Percentiles rank a stretch among this genome's conserved stretches.
These are phyloP conservation scores for Aspergillus sclerotiicarbonarius DNA, from an alignment of 495 filamentous ascomycete species.

Conservation along the genomic window DNA sequence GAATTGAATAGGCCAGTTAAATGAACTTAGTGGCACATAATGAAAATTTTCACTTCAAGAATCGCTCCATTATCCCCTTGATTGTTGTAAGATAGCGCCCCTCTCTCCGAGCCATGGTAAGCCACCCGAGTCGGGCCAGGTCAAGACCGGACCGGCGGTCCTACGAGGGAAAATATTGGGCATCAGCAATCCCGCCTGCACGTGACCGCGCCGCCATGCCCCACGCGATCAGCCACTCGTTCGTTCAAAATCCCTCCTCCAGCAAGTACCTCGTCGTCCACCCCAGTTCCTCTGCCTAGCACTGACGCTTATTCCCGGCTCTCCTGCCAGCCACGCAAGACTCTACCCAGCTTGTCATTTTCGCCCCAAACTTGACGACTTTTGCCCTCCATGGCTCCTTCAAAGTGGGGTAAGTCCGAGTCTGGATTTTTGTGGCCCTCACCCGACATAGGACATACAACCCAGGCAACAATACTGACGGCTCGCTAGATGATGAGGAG, in stretches of 20 bases:
- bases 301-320: neutral
- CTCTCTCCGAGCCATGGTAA: too few relatives aligned
- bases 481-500: conserved; percentile 62
- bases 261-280: neutral
- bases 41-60: conserved; percentile 17
- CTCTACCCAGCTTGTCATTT: conserved; percentile 1
- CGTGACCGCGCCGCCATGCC: neutral
- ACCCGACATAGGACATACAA: neutral
- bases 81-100: neutral
- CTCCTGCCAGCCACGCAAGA: neutral
- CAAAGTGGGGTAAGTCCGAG: conserved; percentile 49
- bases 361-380: conserved; percentile 15
- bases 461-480: conserved; percentile 4
- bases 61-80: neutral
- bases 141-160: neutral
- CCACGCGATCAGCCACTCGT: conserved; percentile 2
- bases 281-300: conserved; percentile 1
- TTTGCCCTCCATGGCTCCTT: conserved; percentile 42
- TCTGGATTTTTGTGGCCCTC: conserved; percentile 9
- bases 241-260: conserved; percentile 3
- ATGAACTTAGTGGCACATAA: conserved; percentile 24
- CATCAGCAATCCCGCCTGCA: neutral
- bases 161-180: neutral
- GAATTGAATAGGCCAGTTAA: conserved; percentile 24
- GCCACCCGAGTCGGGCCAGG: too few relatives aligned